Evolutionary conservation across 441 rosid species (phyloP), one percentile per base, ranked within the genome.

Genomic region (Omphalea diandra): DNA sequence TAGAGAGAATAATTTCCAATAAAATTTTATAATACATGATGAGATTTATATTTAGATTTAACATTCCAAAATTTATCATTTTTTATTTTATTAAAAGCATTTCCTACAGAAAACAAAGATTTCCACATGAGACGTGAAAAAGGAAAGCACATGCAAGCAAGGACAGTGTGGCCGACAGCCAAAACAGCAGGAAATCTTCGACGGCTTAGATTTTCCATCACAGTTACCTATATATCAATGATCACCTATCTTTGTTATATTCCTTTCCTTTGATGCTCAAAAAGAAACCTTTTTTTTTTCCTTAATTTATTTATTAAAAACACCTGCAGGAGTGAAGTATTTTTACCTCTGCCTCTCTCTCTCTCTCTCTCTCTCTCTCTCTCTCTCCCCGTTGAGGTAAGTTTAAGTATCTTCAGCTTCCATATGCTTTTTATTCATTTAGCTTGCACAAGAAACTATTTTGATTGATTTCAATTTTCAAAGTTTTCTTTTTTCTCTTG

Each of bases 331-430:
- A 35, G 49, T 47, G 49, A 14, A 60, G 15, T 1, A 7, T n/a
- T 9, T 68, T 46, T 33, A 1, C 4, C 35, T 35, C 2, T 29
- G 33, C 15, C 7, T 8, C 12, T 27, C 8, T 69, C 9, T 5
- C 22, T 18, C 15, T 10, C 47, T 15, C 10, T 47, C 57, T 65
- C 14, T 12, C 2, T 66, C 24, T 64, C 7, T 15, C 18, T 62
- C 35, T 31, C 31, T n/a, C 0, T 8, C 27, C 33, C 33, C 22
- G 66, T 56, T 55, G 70, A 32, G 84, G 82, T 81, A n/a, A n/a
- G n/a, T n/a, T n/a, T n/a, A 32, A n/a, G n/a, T n/a, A n/a, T 50
- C 44, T 43, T 57, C 40, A 27, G 5, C 18, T 32, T 26, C 14
- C 40, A 11, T 12, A 9, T 27, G 33, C 12, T 54, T 18, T 54